phyloP scores from a whole-genome alignment of 169 alveolate species.

The Cryptosporidium ryanae region DNA sequence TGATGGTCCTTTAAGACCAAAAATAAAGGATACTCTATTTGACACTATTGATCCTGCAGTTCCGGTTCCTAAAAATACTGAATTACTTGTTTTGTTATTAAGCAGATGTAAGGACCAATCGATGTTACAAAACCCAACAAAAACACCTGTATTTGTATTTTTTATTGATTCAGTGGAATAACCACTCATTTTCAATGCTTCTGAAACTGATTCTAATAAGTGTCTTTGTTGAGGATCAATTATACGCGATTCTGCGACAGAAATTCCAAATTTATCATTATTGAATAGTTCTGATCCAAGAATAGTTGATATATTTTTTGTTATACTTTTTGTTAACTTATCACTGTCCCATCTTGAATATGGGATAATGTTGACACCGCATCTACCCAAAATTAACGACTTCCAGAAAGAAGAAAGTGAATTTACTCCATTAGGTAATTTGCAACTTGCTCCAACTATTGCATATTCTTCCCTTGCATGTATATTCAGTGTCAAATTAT shows the following conservation, averaged over 20 bases:
- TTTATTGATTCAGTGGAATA: slow-evolving; percentile 52
- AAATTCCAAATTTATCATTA: slow-evolving; percentile 76
- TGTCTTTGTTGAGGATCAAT: slow-evolving; percentile 72
- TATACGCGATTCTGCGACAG: slow-evolving; percentile 50
- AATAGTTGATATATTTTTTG: slow-evolving; percentile 46
- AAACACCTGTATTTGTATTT: slow-evolving; percentile 76
- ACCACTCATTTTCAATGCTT: slow-evolving; percentile 24
- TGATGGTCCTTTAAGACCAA: slow-evolving; percentile 71
- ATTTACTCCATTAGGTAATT: slow-evolving; percentile 49
- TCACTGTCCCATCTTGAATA: slow-evolving; percentile 67
- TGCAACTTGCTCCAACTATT: slow-evolving; percentile 61
- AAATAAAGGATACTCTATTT: slow-evolving; percentile 48
- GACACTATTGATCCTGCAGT: slow-evolving; percentile 66
- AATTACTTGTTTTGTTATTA: slow-evolving; percentile 10
- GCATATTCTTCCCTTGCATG: slow-evolving; percentile 6
- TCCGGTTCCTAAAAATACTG: slow-evolving; percentile 55
- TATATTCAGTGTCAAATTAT: slow-evolving; percentile 12
- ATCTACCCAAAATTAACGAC: slow-evolving; percentile 33
- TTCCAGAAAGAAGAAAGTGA: slow-evolving; percentile 43
- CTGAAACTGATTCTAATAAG: slow-evolving; percentile 20
- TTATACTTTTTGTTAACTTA: slow-evolving; percentile 2
- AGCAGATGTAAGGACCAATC: slow-evolving; percentile 76
- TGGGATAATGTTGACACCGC: slow-evolving; percentile 60
- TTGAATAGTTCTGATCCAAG: slow-evolving; percentile 70
- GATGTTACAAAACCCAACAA: slow-evolving; percentile 79